Evolutionary conservation across 176 grass and related monocot genomes (phyloP).

Genomic region (Phoenix roebelenii): DNA sequence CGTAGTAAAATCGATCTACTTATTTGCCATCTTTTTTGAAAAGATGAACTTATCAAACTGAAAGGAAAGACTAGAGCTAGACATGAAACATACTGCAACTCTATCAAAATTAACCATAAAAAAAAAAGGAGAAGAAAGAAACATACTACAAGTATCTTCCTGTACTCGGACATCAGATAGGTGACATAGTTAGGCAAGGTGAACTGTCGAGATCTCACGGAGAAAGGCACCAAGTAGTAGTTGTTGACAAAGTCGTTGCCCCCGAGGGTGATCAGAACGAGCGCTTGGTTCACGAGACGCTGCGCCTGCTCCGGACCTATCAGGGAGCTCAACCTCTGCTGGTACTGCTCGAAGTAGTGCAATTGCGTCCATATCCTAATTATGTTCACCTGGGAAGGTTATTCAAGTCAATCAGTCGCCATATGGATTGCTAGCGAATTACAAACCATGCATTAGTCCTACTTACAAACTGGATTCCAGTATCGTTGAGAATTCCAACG

Average conservation of each 20-base stretch:
- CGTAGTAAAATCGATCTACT: too few species aligned
- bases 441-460: neutral
- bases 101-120: too few species aligned
- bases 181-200: slow-evolving; percentile 58
- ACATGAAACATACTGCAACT: too few species aligned
- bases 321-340: slow-evolving; percentile 37
- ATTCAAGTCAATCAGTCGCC: too few species aligned
- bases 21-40: too few species aligned
- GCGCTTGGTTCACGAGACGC: slow-evolving; percentile 28
- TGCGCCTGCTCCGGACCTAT: slow-evolving; percentile 25
- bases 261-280: slow-evolving; percentile 70
- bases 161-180: slow-evolving; percentile 71
- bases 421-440: too few species aligned
- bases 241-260: slow-evolving; percentile 99
- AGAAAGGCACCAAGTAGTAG: slow-evolving; percentile 94
- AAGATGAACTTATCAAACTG: too few species aligned
- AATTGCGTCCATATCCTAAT: slow-evolving; percentile 75
- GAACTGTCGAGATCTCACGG: slow-evolving; percentile 58
- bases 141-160: slow-evolving; percentile 46
- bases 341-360: slow-evolving; percentile 70
- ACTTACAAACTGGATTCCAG: slow-evolving; percentile 80
- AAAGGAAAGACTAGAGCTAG: too few species aligned
- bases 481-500: slow-evolving; percentile 91
- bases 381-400: slow-evolving; percentile 50
- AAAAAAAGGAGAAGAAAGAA: neutral